Evolutionary conservation across 148 eudicot genomes (phyloP).

Genomic region (Silene latifolia): DNA sequence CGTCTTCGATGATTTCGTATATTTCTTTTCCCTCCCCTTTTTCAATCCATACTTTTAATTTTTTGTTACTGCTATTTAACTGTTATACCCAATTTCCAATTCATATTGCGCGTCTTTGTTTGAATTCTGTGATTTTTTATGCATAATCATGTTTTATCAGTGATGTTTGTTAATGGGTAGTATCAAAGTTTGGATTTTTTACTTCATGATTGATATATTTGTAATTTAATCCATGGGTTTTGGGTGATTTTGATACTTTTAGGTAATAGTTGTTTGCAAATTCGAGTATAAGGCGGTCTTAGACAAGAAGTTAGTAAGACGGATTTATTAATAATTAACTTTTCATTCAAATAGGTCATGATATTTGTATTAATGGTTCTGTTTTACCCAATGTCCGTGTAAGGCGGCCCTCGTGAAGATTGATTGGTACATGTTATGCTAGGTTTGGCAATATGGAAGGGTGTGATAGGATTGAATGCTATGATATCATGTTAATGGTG

Average conservation of each 20-base stretch:
- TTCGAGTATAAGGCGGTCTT: no score
- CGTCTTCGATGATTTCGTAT: slow-evolving; percentile 77
- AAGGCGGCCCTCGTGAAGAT: no score
- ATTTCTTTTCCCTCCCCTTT: not conserved
- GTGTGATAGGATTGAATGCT: not conserved
- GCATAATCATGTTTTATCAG: not conserved
- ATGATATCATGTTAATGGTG: not conserved
- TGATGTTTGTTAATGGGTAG: not conserved
- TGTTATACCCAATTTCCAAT: not conserved
- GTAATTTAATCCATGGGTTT: not conserved
- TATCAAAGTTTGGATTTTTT: not conserved
- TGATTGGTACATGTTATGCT: no score
- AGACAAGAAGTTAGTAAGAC: no score
- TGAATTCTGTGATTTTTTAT: not conserved
- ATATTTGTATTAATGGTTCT: no score
- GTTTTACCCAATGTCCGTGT: no score
- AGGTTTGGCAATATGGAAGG: not conserved
- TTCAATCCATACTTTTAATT: not conserved
- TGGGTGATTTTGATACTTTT: not conserved
- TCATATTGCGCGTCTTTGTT: not conserved
- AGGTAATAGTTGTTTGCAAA: not conserved
- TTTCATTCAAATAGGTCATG: no score
- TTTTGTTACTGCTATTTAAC: not conserved
- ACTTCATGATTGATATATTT: not conserved
- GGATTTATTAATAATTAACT: no score